Base-by-base conservation (phyloP, 108 stramenopile species). In the Cyclotella baltica region DNA sequence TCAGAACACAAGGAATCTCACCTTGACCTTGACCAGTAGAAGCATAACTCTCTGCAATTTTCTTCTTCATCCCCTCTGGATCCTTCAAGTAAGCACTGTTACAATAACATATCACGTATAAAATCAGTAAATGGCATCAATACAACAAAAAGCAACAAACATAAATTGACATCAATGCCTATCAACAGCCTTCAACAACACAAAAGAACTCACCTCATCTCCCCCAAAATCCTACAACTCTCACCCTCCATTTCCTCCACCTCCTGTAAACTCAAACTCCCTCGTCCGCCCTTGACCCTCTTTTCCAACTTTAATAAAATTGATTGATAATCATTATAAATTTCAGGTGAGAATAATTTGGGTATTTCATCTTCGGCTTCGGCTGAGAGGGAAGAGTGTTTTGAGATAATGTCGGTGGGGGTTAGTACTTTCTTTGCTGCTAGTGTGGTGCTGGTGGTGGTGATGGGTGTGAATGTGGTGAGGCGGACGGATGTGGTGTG, bases 281-380 rank as follows among this genome's bases (percentile, higher is more conserved):
- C 87, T 6, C 76, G 77, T 28, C 90, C 92, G 20, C 84, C 82
- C 53, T 88, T 83, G 25, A 89, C 85, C 33, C 92, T 74, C 55
- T 82, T 84, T 69, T 93, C 92, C 62, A 93, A 62, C 19, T 75
- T 80, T 34, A 90, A 31, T 33, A 90, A 66, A 8, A 75, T 70
- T 52, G 80, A 57, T 72, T 88, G 86, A 74, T 90, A 88, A 72
- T 93, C 88, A 36, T 78, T 79, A 20, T 87, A 77, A 20, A 93
- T 56, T 40, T 78, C 84, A 53, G 88, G 73, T 22, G 84, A 73
- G 67, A 87, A 93, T 25, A 89, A 25, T 66, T 87, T 88, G n/a
- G 88, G 88, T 18, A 72, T 47, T 31, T 85, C 83, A n/a, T 84
- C 80, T 2, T 53, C 35, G 28, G 66, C 84, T 23, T 75, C 56